Percentiles rank a stretch among this genome's conserved stretches.
These are phyloP conservation scores for Pulveroboletus ravenelii DNA, from an alignment of 768 basidiomycete genomes.

Conservation along the genomic window DNA sequence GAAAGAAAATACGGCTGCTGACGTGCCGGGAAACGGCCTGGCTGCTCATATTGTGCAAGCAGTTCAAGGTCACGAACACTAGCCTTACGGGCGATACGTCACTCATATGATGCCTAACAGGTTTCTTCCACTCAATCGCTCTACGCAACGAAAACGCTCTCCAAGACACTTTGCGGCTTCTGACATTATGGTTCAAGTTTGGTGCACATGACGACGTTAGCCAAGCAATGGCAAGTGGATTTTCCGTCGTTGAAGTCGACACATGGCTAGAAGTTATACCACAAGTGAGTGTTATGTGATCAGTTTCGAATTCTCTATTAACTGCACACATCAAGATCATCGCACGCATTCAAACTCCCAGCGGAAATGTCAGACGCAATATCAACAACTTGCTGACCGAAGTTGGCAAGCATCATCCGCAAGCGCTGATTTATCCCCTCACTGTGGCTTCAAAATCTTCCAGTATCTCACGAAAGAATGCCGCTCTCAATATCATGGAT, in stretches of 20 bases:
- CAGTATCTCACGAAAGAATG: slow-evolving; percentile 72
- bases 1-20: slow-evolving; percentile 48
- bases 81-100: slow-evolving; percentile 2
- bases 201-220: slow-evolving; percentile 88
- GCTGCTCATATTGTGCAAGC: slow-evolving; percentile 87
- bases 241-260: slow-evolving; percentile 87
- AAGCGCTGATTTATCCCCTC: slow-evolving; percentile 92
- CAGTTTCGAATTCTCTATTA: background rate
- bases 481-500: slow-evolving; percentile 84
- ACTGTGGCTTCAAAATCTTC: slow-evolving; percentile 97
- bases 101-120: slow-evolving; percentile 34
- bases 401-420: slow-evolving; percentile 95
- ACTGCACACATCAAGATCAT: slow-evolving; percentile 63
- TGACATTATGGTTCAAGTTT: slow-evolving; percentile 98
- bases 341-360: slow-evolving; percentile 95
- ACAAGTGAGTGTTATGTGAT: slow-evolving; percentile 52
- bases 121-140: slow-evolving; percentile 93
- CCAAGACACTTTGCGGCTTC: slow-evolving; percentile 87
- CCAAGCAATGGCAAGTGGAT: slow-evolving; percentile 81
- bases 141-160: slow-evolving; percentile 86
- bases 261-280: slow-evolving; percentile 99
- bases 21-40: slow-evolving; percentile 58
- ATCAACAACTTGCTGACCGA: slow-evolving; percentile 86
- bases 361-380: slow-evolving; percentile 77
- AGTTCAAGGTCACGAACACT: slow-evolving; percentile 61